These are phyloP conservation scores for Pyricularia pennisetigena DNA, from an alignment of 2,329 filamentous ascomycete genomes.

Conservation along the genomic window DNA sequence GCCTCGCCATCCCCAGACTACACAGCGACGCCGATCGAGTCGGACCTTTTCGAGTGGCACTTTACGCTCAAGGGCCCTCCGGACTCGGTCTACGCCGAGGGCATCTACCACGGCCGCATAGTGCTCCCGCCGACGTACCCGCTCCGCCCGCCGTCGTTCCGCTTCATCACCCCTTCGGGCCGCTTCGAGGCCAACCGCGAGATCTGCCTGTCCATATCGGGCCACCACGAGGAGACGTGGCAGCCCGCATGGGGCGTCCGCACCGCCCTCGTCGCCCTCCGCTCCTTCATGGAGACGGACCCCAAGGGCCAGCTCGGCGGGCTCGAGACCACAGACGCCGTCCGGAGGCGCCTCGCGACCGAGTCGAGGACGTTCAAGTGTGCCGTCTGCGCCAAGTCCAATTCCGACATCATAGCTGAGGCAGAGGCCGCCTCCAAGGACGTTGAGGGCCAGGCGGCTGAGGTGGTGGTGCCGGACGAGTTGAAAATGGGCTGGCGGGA, in stretches of 20 bases:
- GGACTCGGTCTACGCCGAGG: conserved; percentile 64
- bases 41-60: conserved; percentile 96
- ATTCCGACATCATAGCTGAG: conserved; percentile 65
- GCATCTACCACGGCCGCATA: conserved; percentile 94
- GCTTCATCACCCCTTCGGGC: conserved; percentile 84
- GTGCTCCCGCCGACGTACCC: conserved; percentile 84
- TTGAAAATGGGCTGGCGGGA: conserved; percentile 63
- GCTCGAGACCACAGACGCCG: conserved; percentile 61
- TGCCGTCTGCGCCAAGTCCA: conserved; percentile 60
- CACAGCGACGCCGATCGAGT: conserved; percentile 73
- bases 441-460: conserved; percentile 19
- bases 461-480: conserved; percentile 42
- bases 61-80: conserved; percentile 93
- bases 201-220: conserved; percentile 88
- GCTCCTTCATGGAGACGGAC: conserved; percentile 90
- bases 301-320: conserved; percentile 83
- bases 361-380: conserved; percentile 62
- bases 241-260: conserved; percentile 96
- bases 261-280: conserved; percentile 70
- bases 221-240: conserved; percentile 97
- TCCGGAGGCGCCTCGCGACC: conserved; percentile 58
- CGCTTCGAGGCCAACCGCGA: conserved; percentile 95
- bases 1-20: conserved; percentile 75
- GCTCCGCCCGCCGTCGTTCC: conserved; percentile 86
- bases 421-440: conserved; percentile 48